phyloP scores from a whole-genome alignment of 75 land plant species.

The Azolla pinnata region DNA sequence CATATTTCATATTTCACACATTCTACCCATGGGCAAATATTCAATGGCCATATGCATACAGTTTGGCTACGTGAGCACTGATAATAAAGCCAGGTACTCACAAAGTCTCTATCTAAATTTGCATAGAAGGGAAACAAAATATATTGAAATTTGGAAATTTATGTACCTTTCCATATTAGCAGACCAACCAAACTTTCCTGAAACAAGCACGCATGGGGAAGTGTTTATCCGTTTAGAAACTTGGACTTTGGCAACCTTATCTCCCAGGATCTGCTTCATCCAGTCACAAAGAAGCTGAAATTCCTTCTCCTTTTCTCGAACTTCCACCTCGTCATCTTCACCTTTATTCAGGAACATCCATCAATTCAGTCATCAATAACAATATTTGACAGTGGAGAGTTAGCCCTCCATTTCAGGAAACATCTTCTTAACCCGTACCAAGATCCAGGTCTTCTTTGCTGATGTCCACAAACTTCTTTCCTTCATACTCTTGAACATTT shows the following conservation, averaged over 20 bases:
- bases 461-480: slow-evolving; percentile 95
- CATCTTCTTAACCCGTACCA: no score
- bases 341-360: slow-evolving; percentile 42
- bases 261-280: slow-evolving; percentile 95
- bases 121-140: no score
- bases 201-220: slow-evolving; percentile 97
- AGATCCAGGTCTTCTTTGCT: slow-evolving; percentile 96
- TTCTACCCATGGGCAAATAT: no score
- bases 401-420: no score
- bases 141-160: no score
- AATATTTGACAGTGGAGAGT: background rate
- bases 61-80: no score
- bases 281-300: slow-evolving; percentile 76
- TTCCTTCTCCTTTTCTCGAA: slow-evolving; percentile 71
- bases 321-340: slow-evolving; percentile 77
- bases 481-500: slow-evolving; percentile 86
- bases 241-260: slow-evolving; percentile 87
- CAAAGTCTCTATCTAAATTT: no score
- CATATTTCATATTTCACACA: no score
- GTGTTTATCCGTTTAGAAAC: slow-evolving; percentile 86
- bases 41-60: no score
- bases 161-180: slow-evolving; percentile 99
- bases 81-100: no score
- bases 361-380: background rate
- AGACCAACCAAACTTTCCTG: slow-evolving; percentile 99